Evolutionary conservation across 2,329 filamentous ascomycete species (phyloP).

Genomic region (Colletotrichum liriopes): DNA sequence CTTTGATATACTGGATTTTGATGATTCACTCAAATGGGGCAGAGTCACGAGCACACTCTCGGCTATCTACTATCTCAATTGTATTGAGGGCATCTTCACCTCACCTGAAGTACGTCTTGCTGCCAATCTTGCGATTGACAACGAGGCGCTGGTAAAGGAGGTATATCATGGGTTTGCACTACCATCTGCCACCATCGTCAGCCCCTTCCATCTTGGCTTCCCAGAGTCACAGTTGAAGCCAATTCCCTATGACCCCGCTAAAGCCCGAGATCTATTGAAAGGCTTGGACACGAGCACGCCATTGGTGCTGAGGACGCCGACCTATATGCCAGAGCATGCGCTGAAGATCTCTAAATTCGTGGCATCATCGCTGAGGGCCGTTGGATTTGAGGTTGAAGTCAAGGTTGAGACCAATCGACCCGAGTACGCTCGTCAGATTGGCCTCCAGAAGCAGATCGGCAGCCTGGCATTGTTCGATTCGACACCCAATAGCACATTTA

Average conservation of each 20-base stretch:
- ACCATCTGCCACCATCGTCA: conserved; percentile 23
- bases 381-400: conserved; percentile 9
- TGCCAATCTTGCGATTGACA: conserved; percentile 17
- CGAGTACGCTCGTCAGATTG: conserved; percentile 28
- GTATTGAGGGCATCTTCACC: conserved; percentile 20
- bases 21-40: conserved; percentile 16
- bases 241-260: neutral
- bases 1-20: conserved; percentile 9
- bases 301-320: conserved; percentile 5
- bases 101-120: conserved; percentile 16
- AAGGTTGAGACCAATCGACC: conserved; percentile 24
- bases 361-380: neutral
- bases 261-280: conserved; percentile 1
- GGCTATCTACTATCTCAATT: conserved; percentile 34
- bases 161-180: conserved; percentile 23
- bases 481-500: conserved; percentile 24
- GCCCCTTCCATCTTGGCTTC: conserved; percentile 20
- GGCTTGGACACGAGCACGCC: neutral
- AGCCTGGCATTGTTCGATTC: conserved; percentile 23
- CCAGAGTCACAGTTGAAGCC: neutral
- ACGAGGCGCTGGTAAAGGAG: conserved; percentile 15
- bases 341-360: conserved; percentile 28
- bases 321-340: conserved; percentile 31
- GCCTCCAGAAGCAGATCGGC: conserved; percentile 25
- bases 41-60: conserved; percentile 19